Conservation (phyloP, 345 rosid species). For the Eucalyptus urophylla region DNA sequence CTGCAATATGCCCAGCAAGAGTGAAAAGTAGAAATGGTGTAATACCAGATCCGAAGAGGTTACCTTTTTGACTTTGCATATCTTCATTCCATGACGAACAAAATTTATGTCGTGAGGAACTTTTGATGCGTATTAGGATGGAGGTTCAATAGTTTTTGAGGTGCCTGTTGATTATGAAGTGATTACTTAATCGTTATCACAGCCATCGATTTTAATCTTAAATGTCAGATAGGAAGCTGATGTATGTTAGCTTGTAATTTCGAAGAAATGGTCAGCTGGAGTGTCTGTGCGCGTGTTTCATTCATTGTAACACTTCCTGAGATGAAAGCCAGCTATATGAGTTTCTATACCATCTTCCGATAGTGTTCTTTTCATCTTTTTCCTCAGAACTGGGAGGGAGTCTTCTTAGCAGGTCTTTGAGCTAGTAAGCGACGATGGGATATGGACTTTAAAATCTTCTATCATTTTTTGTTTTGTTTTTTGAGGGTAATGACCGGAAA, state of each 20-base stretch:
- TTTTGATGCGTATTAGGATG: neutral
- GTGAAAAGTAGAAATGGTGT: neutral
- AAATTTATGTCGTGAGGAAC: neutral
- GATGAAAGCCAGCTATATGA: neutral
- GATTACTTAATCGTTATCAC: neutral
- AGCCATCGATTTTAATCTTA: neutral
- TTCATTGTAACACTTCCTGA: neutral
- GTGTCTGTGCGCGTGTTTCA: neutral
- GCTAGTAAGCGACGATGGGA: neutral
- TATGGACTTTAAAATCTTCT: neutral
- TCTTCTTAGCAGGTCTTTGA: neutral
- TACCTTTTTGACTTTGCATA: neutral
- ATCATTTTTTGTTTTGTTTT: neutral
- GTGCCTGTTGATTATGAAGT: neutral
- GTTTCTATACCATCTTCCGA: neutral
- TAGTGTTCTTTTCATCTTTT: neutral
- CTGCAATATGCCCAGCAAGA: neutral
- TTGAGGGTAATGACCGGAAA: neutral
- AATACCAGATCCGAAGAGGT: neutral
- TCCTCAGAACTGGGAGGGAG: neutral
- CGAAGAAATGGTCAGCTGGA: neutral
- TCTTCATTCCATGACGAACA: neutral
- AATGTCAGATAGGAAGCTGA: neutral
- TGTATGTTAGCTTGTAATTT: neutral
- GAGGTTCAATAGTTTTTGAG: neutral